Evolutionary conservation across 1,284 basidiomycete genomes (phyloP), one percentile per base, ranked within the genome.

Genomic region (Porodaedalea pini): DNA sequence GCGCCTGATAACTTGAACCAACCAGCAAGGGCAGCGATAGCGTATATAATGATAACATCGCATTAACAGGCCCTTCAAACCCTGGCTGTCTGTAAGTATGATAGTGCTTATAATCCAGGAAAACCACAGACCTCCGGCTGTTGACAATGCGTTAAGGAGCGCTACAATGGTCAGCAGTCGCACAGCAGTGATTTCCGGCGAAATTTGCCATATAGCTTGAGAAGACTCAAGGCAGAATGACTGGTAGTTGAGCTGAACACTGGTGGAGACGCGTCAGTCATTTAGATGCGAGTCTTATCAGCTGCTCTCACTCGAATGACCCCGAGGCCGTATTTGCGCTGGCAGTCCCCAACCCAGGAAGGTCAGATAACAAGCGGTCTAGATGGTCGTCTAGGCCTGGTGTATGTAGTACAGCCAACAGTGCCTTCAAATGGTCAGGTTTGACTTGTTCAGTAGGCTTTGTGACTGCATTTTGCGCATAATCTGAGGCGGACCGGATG

Each of bases 31-130:
- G 77, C 27, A 96, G 72, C 1, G 86, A 84, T 0, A 85, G 79
- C 0, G 86, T 78, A 70, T 92, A 94, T 70, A 90, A 94, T 0
- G 86, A 78, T 60, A 88, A 84, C 11, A 91, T 81, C 2, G 86
- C 83, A 54, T 81, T 85, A 3, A 86, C 85, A 37, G 76, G 75
- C 45, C 85, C 79, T 49, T 85, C 79, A 4, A 81, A 74, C 36
- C 88, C 92, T 90, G 32, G 23, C 65, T 58, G 45, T n/a, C 3
- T 8, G 25, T 23, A 13, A 57, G 50, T 53, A 37, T 55, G 32
- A 13, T 45, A 29, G 17, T 10, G 34, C 19, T 13, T 25, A 58
- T 41, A 5, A 19, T 51, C 17, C 29, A n/a, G 36, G 31, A 25
- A 21, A 27, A 41, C 25, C 2, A 19, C 65, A 27, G 61, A 89